Evolutionary conservation across 2,329 filamentous ascomycete genomes (phyloP).

Genomic region (Aspergillus puulaauensis): DNA sequence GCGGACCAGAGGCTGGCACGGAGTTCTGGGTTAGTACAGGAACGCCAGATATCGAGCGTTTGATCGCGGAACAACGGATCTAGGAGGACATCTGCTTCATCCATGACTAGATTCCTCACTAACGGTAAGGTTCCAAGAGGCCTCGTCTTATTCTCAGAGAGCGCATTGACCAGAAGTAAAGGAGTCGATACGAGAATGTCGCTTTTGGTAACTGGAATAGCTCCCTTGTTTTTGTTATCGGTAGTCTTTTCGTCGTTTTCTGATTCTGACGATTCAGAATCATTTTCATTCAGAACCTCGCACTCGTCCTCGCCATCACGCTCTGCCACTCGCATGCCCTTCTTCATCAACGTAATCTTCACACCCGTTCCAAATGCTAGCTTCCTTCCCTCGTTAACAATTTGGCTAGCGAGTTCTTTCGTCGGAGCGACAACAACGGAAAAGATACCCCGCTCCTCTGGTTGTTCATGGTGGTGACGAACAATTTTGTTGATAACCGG

Average conservation of each 20-base stretch:
- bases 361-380: constrained; percentile 74
- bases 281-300: constrained; percentile 40
- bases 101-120: constrained; percentile 74
- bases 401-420: constrained; percentile 77
- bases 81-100: constrained; percentile 93
- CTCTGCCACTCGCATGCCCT: constrained; percentile 71
- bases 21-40: constrained; percentile 69
- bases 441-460: constrained; percentile 59
- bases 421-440: constrained; percentile 76
- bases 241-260: constrained; percentile 29
- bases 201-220: constrained; percentile 62
- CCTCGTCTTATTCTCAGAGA: constrained; percentile 52
- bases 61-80: constrained; percentile 89
- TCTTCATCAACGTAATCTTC: constrained; percentile 77
- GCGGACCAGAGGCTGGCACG: constrained; percentile 88
- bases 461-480: constrained; percentile 50
- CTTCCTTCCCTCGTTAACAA: constrained; percentile 80
- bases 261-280: constrained; percentile 39
- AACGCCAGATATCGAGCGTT: constrained; percentile 79
- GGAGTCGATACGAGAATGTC: constrained; percentile 82
- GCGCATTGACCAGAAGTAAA: constrained; percentile 71
- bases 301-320: constrained; percentile 43
- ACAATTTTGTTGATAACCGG: constrained; percentile 78
- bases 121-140: constrained; percentile 57
- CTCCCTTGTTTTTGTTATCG: constrained; percentile 27